These are phyloP conservation scores for Albifimbria verrucaria DNA, from an alignment of 2,329 filamentous ascomycete species.

Conservation along the genomic window DNA sequence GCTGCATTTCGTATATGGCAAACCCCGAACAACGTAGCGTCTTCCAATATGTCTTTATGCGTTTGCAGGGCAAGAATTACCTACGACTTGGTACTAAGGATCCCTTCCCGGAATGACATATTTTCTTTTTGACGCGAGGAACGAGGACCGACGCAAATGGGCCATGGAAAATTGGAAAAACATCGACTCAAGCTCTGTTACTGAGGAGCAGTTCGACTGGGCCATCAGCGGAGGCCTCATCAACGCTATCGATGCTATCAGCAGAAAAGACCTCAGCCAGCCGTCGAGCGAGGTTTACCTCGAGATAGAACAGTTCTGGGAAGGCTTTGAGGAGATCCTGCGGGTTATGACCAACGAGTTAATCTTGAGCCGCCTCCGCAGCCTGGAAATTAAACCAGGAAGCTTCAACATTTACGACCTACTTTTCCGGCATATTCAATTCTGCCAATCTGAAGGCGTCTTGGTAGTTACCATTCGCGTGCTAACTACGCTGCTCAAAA, in stretches of 20 bases:
- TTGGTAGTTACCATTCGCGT: slow-evolving; percentile 68
- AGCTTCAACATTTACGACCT: slow-evolving; percentile 64
- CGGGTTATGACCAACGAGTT: slow-evolving; percentile 68
- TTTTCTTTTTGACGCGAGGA: slow-evolving; percentile 68
- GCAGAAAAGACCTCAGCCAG: slow-evolving; percentile 38
- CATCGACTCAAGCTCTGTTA: slow-evolving; percentile 58
- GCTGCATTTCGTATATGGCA: slow-evolving; percentile 74
- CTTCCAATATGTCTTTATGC: slow-evolving; percentile 80
- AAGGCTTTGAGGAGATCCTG: slow-evolving; percentile 71
- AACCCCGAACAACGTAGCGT: slow-evolving; percentile 47
- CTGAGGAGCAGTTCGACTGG: slow-evolving; percentile 79
- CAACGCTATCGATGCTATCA: slow-evolving; percentile 61
- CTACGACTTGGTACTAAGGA: slow-evolving; percentile 70
- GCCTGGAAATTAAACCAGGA: slow-evolving; percentile 64
- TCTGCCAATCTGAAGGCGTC: slow-evolving; percentile 50
- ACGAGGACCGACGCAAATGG: slow-evolving; percentile 51
- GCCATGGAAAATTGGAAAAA: slow-evolving; percentile 36
- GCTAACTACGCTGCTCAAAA: slow-evolving; percentile 68
- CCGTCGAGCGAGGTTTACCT: slow-evolving; percentile 31
- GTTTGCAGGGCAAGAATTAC: slow-evolving; percentile 69
- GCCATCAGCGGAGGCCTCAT: slow-evolving; percentile 73
- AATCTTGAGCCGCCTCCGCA: slow-evolving; percentile 74
- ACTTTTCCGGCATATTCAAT: slow-evolving; percentile 52
- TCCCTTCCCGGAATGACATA: slow-evolving; percentile 79
- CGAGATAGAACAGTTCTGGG: slow-evolving; percentile 73